Percentiles rank a stretch among this genome's conserved stretches.
phyloP scores from a whole-genome alignment of 192 early-diverging fungal species.

The Paraglomus brasilianum region DNA sequence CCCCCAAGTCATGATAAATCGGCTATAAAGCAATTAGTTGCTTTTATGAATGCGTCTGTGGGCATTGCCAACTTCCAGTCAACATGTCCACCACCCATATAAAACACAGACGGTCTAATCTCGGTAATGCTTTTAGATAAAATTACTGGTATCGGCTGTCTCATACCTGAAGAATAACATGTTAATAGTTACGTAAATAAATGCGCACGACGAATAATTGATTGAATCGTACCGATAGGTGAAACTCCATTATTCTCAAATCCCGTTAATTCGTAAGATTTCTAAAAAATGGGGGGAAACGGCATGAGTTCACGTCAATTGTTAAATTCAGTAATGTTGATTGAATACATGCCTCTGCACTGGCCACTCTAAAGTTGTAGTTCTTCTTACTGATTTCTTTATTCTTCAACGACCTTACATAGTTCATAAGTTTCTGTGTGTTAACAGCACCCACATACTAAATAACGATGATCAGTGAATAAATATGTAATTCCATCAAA shows the following conservation, averaged over 20 bases:
- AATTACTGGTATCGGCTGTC: slow-evolving; percentile 58
- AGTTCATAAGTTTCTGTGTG: slow-evolving; percentile 63
- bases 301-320: not conserved
- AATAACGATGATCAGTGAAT: slow-evolving; percentile 28
- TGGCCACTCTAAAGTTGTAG: slow-evolving; percentile 78
- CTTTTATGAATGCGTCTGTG: slow-evolving; percentile 56
- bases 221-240: slow-evolving; percentile 58
- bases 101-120: slow-evolving; percentile 70
- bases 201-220: not conserved
- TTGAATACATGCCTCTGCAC: slow-evolving; percentile 42
- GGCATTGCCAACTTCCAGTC: slow-evolving; percentile 84
- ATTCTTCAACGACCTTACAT: slow-evolving; percentile 52
- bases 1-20: slow-evolving; percentile 10
- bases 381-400: slow-evolving; percentile 62
- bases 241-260: slow-evolving; percentile 68
- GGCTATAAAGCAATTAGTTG: slow-evolving; percentile 13
- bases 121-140: slow-evolving; percentile 59
- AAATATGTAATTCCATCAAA: not conserved
- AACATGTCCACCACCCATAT: slow-evolving; percentile 77
- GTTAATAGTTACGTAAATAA: not conserved
- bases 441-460: slow-evolving; percentile 60
- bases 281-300: slow-evolving; percentile 27
- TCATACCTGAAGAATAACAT: slow-evolving; percentile 43
- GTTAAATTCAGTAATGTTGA: not conserved
- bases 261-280: slow-evolving; percentile 70